Conservation (phyloP, 306 rosid species). For the Lathyrus tuberosus region DNA sequence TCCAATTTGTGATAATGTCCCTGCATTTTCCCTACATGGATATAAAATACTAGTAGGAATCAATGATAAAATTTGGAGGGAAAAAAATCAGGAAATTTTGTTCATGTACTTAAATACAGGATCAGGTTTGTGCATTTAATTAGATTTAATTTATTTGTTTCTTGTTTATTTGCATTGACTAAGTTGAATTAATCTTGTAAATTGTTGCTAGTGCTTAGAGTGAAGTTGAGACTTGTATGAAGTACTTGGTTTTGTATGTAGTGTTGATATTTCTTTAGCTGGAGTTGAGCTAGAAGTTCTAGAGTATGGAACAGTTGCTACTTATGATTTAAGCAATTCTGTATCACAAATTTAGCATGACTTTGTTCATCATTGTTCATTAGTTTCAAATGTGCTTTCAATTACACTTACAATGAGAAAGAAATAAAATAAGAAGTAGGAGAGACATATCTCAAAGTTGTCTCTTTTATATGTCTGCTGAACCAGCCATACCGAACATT, state of each 20-base stretch:
- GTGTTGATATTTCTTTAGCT: neutral
- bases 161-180: slow-evolving; percentile 25
- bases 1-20: slow-evolving; percentile 19
- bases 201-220: slow-evolving; percentile 38
- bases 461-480: no score
- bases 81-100: slow-evolving; percentile 50
- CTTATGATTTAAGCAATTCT: no score
- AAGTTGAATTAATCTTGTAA: slow-evolving; percentile 36
- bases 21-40: slow-evolving; percentile 36
- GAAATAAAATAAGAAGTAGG: no score
- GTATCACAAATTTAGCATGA: neutral
- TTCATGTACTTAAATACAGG: slow-evolving; percentile 39
- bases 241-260: neutral
- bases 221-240: slow-evolving; percentile 37
- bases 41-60: slow-evolving; percentile 25
- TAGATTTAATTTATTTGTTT: slow-evolving; percentile 60
- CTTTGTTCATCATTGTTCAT: neutral
- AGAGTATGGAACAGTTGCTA: no score
- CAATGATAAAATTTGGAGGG: slow-evolving; percentile 17
- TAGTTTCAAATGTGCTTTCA: no score
- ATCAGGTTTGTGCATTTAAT: slow-evolving; percentile 55
- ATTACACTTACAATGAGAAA: neutral
- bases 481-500: no score
- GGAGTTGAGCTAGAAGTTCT: no score
- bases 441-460: no score